Evolutionary conservation across 1,284 basidiomycete genomes (phyloP).

Genomic region (Leccinum angustisporum): DNA sequence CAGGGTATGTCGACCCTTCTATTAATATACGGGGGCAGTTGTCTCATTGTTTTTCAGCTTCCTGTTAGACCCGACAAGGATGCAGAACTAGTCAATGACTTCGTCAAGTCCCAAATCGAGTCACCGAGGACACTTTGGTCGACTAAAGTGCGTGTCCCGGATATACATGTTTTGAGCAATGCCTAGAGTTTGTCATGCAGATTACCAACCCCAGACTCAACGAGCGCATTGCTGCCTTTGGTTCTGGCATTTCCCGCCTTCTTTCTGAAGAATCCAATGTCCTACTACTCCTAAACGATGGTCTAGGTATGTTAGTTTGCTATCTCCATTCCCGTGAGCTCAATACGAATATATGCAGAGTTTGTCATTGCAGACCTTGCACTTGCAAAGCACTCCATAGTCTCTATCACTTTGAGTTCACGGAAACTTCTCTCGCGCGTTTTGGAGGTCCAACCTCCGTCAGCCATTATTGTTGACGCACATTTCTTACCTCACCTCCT

Average conservation of each 20-base stretch:
- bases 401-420: slow-evolving; percentile 66
- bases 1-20: slow-evolving; percentile 48
- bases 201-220: slow-evolving; percentile 67
- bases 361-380: slow-evolving; percentile 76
- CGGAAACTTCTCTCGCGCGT: slow-evolving; percentile 56
- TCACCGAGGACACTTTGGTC: slow-evolving; percentile 72
- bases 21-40: background rate
- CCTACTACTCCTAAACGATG: slow-evolving; percentile 70
- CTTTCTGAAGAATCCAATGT: slow-evolving; percentile 65
- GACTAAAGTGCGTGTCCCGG: slow-evolving; percentile 51
- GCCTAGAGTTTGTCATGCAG: slow-evolving; percentile 36
- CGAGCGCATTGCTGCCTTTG: slow-evolving; percentile 65
- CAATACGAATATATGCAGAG: slow-evolving; percentile 44
- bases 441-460: slow-evolving; percentile 62
- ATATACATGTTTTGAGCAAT: background rate
- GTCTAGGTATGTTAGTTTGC: slow-evolving; percentile 52
- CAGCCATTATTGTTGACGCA: slow-evolving; percentile 67
- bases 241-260: slow-evolving; percentile 65
- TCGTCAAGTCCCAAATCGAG: slow-evolving; percentile 66
- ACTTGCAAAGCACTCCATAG: slow-evolving; percentile 66
- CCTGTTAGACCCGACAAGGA: slow-evolving; percentile 70
- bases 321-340: background rate
- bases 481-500: slow-evolving; percentile 62
- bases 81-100: slow-evolving; percentile 61
- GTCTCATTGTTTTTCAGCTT: slow-evolving; percentile 48